A percentile compares a stretch with the other conserved stretches of the same genome.
Conservation (phyloP, 495 filamentous ascomycete species). For the Gamarada debralockiae region DNA sequence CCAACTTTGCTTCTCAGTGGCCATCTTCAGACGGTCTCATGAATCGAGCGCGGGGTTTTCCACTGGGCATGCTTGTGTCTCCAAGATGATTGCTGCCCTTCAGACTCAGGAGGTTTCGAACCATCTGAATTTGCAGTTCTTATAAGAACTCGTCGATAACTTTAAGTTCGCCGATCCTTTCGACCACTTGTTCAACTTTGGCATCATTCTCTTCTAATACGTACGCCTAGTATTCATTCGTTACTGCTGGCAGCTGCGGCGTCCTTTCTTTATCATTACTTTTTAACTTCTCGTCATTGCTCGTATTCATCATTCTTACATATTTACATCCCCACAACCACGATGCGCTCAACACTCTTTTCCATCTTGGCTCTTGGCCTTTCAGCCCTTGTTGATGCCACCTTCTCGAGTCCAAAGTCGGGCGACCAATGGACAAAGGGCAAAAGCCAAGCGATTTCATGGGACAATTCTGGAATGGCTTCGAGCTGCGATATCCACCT, state of each 20-base stretch:
- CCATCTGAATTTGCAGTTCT: not conserved
- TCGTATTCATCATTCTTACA: not conserved
- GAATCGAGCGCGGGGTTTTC: not conserved
- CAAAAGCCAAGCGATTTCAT: not conserved
- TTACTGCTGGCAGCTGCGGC: not conserved
- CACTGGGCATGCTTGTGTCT: not conserved
- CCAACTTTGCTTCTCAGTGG: not conserved
- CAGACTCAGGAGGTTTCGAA: slow-evolving; percentile 1
- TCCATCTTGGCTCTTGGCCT: not conserved
- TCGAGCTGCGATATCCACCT: not conserved
- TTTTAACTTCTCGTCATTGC: not conserved
- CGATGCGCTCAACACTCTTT: slow-evolving; percentile 2
- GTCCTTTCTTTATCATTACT: not conserved
- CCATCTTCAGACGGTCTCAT: slow-evolving; percentile 1
- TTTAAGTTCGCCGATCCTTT: not conserved
- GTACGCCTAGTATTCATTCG: not conserved
- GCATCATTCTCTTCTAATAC: not conserved
- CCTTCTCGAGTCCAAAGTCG: not conserved
- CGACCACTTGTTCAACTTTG: not conserved
- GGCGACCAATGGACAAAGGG: not conserved
- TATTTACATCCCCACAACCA: not conserved
- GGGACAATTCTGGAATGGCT: not conserved
- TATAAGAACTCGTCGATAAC: not conserved
- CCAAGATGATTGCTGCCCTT: not conserved
- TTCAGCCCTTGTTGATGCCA: not conserved